Evolutionary conservation across 371 early-diverging fungal species (phyloP).

Genomic region (Capillidium heterosporum): DNA sequence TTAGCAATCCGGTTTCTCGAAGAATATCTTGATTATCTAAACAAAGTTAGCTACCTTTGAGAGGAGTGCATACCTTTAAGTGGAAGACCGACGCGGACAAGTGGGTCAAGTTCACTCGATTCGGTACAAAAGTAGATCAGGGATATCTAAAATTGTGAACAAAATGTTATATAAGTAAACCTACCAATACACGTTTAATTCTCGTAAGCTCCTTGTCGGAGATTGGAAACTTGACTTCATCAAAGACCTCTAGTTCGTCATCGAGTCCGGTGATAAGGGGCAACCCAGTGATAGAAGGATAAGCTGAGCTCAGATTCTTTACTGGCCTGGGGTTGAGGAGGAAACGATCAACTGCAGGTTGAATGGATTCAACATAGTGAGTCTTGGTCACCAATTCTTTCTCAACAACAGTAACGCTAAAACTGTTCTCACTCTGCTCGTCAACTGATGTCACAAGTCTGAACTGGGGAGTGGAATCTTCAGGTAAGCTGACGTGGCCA

Average conservation of each 20-base stretch:
- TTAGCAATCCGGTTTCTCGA: slow-evolving; percentile 26
- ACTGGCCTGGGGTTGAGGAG: slow-evolving; percentile 11
- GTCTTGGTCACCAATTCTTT: slow-evolving; percentile 13
- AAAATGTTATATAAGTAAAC: not conserved
- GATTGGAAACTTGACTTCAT: slow-evolving; percentile 11
- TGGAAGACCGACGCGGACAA: slow-evolving; percentile 22
- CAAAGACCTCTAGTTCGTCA: no score
- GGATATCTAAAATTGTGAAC: slow-evolving; percentile 10
- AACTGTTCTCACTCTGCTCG: slow-evolving; percentile 21
- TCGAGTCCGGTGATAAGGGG: no score
- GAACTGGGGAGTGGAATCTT: not conserved
- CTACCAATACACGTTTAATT: slow-evolving; percentile 13
- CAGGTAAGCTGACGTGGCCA: no score
- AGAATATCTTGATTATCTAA: slow-evolving; percentile 26
- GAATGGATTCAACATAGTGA: slow-evolving; percentile 17
- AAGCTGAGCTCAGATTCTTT: slow-evolving; percentile 2
- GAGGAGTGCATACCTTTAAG: slow-evolving; percentile 15
- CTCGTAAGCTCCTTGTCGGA: slow-evolving; percentile 9
- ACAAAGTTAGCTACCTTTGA: not conserved
- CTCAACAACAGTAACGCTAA: slow-evolving; percentile 17
- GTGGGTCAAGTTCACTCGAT: slow-evolving; percentile 18
- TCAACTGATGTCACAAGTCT: slow-evolving; percentile 15
- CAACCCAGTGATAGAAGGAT: not conserved
- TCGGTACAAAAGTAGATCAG: slow-evolving; percentile 27
- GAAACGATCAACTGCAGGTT: slow-evolving; percentile 15